A percentile compares a stretch with the other conserved stretches of the same genome.
Conservation (phyloP, 2,329 filamentous ascomycete species). For the Ceratocystis cacaofunesta region DNA sequence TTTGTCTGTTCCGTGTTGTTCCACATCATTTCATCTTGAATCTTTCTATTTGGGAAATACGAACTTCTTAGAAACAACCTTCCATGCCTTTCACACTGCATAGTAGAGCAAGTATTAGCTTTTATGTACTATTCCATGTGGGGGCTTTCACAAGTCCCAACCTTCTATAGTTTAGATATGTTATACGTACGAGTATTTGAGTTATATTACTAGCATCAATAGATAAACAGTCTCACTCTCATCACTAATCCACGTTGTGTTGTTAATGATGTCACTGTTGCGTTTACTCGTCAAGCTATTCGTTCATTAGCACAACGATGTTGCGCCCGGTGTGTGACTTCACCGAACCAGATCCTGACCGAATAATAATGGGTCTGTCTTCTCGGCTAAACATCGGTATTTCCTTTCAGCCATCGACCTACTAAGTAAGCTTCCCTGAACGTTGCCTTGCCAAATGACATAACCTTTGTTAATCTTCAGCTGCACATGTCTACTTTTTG, state of each 20-base stretch:
- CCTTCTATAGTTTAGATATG: too few species aligned
- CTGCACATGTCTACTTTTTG: background rate
- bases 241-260: too few species aligned
- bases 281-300: too few species aligned
- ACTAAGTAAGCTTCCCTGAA: background rate
- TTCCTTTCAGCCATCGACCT: background rate
- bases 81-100: background rate
- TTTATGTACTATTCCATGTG: too few species aligned
- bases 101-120: background rate
- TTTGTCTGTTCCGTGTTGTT: background rate
- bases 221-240: too few species aligned
- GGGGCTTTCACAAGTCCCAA: too few species aligned
- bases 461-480: background rate
- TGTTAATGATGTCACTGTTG: too few species aligned
- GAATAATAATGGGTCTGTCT: background rate
- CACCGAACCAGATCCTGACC: background rate
- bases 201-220: too few species aligned
- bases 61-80: conserved; percentile 1
- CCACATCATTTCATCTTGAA: background rate
- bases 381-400: background rate
- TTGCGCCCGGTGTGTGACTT: background rate
- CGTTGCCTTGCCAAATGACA: conserved; percentile 1
- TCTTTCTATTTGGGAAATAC: conserved; percentile 5
- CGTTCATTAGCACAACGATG: background rate
- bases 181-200: too few species aligned